Evolutionary conservation across 139 green algal genomes (phyloP), one percentile per base, ranked within the genome.

Genomic region (Coccomyxa sp.): DNA sequence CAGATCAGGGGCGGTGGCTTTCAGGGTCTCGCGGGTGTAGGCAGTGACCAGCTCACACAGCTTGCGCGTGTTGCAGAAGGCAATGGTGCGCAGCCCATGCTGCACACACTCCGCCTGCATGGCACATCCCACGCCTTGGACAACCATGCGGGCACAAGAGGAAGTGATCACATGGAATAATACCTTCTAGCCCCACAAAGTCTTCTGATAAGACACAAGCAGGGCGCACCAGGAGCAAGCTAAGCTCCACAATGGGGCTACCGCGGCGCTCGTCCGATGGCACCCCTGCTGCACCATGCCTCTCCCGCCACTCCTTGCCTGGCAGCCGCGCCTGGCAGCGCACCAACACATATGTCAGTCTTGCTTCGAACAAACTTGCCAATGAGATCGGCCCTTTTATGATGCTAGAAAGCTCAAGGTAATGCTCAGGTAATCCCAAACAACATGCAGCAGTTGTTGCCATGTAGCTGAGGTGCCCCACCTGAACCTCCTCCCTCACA

Each of bases 51-150:
- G 92, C 93, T 99, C 97, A 63, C 90, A 96, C 75, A 99, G 90
- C 90, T 99, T 99, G 81, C 93, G 88, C 14, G 93, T 97, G 84
- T 95, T 95, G 90, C 97, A 99, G 85, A 99, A 99, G 15, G 97
- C 97, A 23, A 99, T 93, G 31, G 92, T 97, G 45, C 92, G 84
- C 79, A 98, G 85, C 13, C 93, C 92, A 86, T 99, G 97, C 89
- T 96, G 94, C 18, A 98, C 88, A 75, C 93, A 95, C 90, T 98
- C 95, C 25, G 93, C 91, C 81, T 98, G 90, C 83, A 96, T 85
- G 76, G 92, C 79, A 57, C 71, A 31, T 1, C 71, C 18, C 63
- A 71, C 21, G 63, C 18, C 63, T 71, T 3, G 63, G 25, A 58
- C 79, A 82, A 58, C 57, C 32, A 0, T 71, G 63, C 21, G 63